phyloP scores from a whole-genome alignment of 2,329 filamentous ascomycete genomes.

The Fusarium beomiforme region DNA sequence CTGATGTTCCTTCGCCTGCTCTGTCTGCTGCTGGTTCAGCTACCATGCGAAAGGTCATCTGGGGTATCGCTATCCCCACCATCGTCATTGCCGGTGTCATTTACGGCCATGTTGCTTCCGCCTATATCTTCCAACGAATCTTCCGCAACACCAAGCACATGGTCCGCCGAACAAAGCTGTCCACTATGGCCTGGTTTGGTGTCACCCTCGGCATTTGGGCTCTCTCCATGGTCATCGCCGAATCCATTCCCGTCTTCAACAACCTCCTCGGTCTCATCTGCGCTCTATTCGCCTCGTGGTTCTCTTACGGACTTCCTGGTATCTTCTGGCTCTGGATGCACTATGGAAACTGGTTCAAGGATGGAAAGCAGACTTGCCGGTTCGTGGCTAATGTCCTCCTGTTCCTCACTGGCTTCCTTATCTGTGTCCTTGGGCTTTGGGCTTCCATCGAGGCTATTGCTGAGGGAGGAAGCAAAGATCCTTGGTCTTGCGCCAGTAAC shows the following conservation, averaged over 20 bases:
- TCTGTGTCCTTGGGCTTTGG: slow-evolving; percentile 54
- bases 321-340: slow-evolving; percentile 61
- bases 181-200: slow-evolving; percentile 66
- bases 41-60: slow-evolving; percentile 70
- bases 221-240: slow-evolving; percentile 73
- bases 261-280: slow-evolving; percentile 71
- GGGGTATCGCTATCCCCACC: slow-evolving; percentile 70
- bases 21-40: slow-evolving; percentile 66
- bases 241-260: slow-evolving; percentile 76
- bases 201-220: slow-evolving; percentile 67
- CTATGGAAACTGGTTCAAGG: slow-evolving; percentile 52
- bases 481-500: slow-evolving; percentile 51
- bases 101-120: slow-evolving; percentile 72
- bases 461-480: slow-evolving; percentile 42
- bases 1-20: slow-evolving; percentile 70
- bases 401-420: slow-evolving; percentile 47
- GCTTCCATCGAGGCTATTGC: slow-evolving; percentile 51
- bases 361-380: slow-evolving; percentile 45
- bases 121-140: slow-evolving; percentile 72
- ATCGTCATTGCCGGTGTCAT: slow-evolving; percentile 78
- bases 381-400: slow-evolving; percentile 48
- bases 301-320: slow-evolving; percentile 63
- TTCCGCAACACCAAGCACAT: slow-evolving; percentile 69
- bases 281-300: slow-evolving; percentile 74
- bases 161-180: slow-evolving; percentile 59